A percentile compares a stretch with the other conserved stretches of the same genome.
Evolutionary conservation across 495 filamentous ascomycete species (phyloP).

Genomic region (Penicillium malachiteum): DNA sequence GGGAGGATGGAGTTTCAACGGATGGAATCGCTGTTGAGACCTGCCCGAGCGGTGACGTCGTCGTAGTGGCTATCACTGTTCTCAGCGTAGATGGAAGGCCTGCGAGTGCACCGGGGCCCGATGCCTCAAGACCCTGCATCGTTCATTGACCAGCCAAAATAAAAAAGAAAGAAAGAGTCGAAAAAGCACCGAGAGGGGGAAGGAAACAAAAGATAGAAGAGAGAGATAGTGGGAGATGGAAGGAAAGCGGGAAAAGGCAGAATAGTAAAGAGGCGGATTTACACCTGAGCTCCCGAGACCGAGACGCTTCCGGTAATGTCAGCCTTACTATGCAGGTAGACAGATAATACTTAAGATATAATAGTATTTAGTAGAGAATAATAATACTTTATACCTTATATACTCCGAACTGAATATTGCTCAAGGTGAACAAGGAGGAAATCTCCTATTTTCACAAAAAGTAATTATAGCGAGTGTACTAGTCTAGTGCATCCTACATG

Average conservation of each 20-base stretch:
- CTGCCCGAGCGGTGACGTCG: slow-evolving; percentile 35
- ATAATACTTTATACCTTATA: too few species aligned
- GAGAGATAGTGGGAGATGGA: slow-evolving; percentile 7
- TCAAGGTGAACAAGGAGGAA: too few species aligned
- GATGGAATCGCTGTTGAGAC: slow-evolving; percentile 8
- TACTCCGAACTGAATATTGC: too few species aligned
- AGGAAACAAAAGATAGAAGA: not conserved
- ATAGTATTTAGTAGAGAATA: too few species aligned
- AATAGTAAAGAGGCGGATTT: not conserved
- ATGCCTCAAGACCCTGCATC: slow-evolving; percentile 47
- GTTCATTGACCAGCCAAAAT: slow-evolving; percentile 36
- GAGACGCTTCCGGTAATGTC: too few species aligned
- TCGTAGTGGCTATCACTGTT: slow-evolving; percentile 33
- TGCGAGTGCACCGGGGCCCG: slow-evolving; percentile 40
- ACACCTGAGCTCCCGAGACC: not conserved
- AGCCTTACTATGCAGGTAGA: too few species aligned
- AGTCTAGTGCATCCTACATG: not conserved
- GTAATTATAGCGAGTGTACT: too few species aligned
- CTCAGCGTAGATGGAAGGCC: slow-evolving; percentile 38
- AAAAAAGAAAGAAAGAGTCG: slow-evolving; percentile 2
- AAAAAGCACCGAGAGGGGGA: not conserved
- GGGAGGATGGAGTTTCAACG: slow-evolving; percentile 12
- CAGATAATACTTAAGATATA: too few species aligned
- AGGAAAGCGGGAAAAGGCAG: not conserved
- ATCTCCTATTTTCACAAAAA: too few species aligned